A percentile compares a stretch with the other conserved stretches of the same genome.
phyloP scores from a whole-genome alignment of 805 yeast species.

The Tetrapisispora taiwanensis region DNA sequence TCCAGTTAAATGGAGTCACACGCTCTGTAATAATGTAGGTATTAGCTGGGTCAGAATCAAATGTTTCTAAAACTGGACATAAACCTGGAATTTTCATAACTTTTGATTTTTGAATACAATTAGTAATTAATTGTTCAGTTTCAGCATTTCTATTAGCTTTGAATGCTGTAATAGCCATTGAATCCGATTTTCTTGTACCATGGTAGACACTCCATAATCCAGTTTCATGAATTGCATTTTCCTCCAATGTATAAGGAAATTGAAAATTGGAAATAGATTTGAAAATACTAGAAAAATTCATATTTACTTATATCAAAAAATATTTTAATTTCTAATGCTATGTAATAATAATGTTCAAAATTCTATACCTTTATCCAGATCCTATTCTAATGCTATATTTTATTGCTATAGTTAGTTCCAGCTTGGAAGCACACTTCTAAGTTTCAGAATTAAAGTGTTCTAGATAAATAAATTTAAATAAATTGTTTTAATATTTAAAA shows the following conservation, averaged over 20 bases:
- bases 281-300: slow-evolving; percentile 26
- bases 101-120: slow-evolving; percentile 21
- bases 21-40: slow-evolving; percentile 23
- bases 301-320: background rate
- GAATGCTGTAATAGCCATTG: slow-evolving; percentile 22
- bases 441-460: no score
- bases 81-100: slow-evolving; percentile 26
- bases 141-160: slow-evolving; percentile 12
- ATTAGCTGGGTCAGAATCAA: slow-evolving; percentile 19
- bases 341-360: no score
- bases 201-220: slow-evolving; percentile 21
- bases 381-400: no score
- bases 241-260: slow-evolving; percentile 23
- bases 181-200: slow-evolving; percentile 22
- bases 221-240: slow-evolving; percentile 14
- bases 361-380: no score
- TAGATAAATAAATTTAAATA: no score
- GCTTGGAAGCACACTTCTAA: no score
- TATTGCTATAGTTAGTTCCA: no score
- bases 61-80: slow-evolving; percentile 20
- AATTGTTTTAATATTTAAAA: no score
- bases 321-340: no score
- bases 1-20: slow-evolving; percentile 16
- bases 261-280: slow-evolving; percentile 26
- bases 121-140: slow-evolving; percentile 12